These are phyloP conservation scores for Ambrosia trifida DNA, from an alignment of 129 eudicot species.

Conservation along the genomic window DNA sequence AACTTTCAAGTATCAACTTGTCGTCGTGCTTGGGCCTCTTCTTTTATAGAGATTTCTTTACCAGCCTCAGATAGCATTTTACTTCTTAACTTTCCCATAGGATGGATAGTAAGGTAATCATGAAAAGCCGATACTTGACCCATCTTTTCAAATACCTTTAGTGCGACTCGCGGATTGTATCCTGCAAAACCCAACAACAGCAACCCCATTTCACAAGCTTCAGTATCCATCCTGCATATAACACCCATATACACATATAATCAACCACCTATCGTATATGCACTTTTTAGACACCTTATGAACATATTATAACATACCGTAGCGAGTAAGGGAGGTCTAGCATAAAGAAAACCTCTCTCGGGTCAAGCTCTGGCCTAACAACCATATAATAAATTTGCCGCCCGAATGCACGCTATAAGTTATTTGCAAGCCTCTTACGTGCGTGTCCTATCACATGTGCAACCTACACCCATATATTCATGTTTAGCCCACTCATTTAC, in stretches of 20 bases:
- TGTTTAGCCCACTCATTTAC: background rate
- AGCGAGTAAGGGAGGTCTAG: conserved; percentile 81
- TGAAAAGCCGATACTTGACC: conserved; percentile 40
- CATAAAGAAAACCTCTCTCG: conserved; percentile 61
- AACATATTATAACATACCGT: conserved; percentile 41
- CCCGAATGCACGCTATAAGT: conserved; percentile 55
- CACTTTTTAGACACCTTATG: background rate
- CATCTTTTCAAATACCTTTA: conserved; percentile 69
- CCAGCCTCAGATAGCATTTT: conserved; percentile 33
- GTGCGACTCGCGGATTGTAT: conserved; percentile 73
- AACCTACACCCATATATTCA: conserved; percentile 53
- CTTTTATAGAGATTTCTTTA: conserved; percentile 21
- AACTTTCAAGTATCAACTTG: conserved; percentile 51
- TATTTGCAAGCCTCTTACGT: conserved; percentile 58
- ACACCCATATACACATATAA: background rate
- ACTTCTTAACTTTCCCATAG: conserved; percentile 71
- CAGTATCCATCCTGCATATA: conserved; percentile 77
- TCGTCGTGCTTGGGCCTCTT: conserved; percentile 52
- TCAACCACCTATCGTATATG: background rate
- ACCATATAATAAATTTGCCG: conserved; percentile 57
- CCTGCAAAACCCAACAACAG: conserved; percentile 77
- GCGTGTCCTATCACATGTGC: conserved; percentile 82
- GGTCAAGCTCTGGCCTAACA: conserved; percentile 58
- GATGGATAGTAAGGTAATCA: no score
- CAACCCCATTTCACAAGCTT: conserved; percentile 85